A percentile compares a stretch with the other conserved stretches of the same genome.
Evolutionary conservation across 306 rosid species (phyloP).

Genomic region (Cucumis sativus): DNA sequence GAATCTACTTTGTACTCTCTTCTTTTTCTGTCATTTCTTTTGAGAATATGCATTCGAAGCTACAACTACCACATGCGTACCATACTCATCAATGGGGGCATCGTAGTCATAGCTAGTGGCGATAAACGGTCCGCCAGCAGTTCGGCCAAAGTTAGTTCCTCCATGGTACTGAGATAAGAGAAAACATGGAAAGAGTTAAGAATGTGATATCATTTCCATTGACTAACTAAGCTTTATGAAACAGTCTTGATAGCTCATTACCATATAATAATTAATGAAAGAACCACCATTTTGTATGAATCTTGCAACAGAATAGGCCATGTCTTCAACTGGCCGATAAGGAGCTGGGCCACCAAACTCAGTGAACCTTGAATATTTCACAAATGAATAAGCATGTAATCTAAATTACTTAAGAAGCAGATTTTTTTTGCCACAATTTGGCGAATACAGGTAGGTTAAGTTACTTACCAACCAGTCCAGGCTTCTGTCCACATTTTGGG

Average conservation of each 20-base stretch:
- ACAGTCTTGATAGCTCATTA: neutral
- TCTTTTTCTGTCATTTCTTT: neutral
- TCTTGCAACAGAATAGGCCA: conserved; percentile 73
- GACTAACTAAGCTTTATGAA: neutral
- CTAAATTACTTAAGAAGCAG: neutral
- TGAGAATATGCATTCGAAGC: neutral
- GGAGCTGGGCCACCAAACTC: conserved; percentile 77
- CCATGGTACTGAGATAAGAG: conserved; percentile 63
- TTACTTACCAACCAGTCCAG: conserved; percentile 84
- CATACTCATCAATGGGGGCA: conserved; percentile 88
- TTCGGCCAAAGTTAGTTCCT: conserved; percentile 89
- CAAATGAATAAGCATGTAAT: neutral
- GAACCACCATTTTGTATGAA: conserved; percentile 81
- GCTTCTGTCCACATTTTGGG: conserved; percentile 96
- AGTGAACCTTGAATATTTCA: conserved; percentile 45
- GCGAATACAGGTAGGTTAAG: neutral
- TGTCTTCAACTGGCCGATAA: conserved; percentile 67
- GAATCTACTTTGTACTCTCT: no score
- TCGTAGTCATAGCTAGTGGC: conserved; percentile 88
- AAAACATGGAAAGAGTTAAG: neutral
- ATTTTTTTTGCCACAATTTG: neutral
- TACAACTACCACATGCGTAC: conserved; percentile 22
- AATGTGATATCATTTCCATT: neutral
- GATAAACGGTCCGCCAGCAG: conserved; percentile 74
- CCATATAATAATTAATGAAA: conserved; percentile 83